Evolutionary conservation across 2,329 filamentous ascomycete species (phyloP).

Genomic region (Colletotrichum spaethianum): DNA sequence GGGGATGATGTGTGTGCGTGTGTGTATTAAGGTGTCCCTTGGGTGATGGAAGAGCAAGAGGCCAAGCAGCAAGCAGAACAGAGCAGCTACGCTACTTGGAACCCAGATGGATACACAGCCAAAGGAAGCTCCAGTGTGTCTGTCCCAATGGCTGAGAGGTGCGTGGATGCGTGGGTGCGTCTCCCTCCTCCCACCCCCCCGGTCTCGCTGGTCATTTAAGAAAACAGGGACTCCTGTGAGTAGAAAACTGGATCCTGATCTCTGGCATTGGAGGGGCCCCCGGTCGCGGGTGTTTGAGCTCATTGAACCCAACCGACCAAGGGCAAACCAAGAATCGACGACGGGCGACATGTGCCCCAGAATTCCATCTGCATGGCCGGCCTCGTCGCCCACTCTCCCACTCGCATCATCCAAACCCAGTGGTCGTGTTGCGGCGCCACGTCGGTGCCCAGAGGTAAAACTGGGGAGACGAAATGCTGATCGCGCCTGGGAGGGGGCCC

Average conservation of each 20-base stretch:
- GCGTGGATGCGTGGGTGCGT: neutral
- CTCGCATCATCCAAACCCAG: neutral
- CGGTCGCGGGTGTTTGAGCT: slow-evolving; percentile 6
- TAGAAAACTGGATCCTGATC: slow-evolving; percentile 21
- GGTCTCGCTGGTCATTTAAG: slow-evolving; percentile 32
- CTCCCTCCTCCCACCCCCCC: neutral
- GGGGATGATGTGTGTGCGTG: neutral
- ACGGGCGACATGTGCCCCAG: slow-evolving; percentile 8
- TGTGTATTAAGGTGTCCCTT: neutral
- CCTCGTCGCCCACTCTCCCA: slow-evolving; percentile 2
- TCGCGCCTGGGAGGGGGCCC: slow-evolving; percentile 26
- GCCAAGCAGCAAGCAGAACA: neutral
- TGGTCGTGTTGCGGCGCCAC: slow-evolving; percentile 15
- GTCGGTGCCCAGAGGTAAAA: slow-evolving; percentile 36
- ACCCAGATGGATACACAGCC: neutral
- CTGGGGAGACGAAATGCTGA: slow-evolving; percentile 24
- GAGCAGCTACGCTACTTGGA: too few relatives aligned
- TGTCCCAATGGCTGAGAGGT: neutral
- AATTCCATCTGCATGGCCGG: slow-evolving; percentile 27
- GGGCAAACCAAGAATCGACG: slow-evolving; percentile 14
- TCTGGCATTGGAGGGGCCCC: slow-evolving; percentile 7
- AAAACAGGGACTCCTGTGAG: slow-evolving; percentile 32
- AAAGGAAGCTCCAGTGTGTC: neutral
- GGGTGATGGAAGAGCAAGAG: neutral
- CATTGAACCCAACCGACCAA: slow-evolving; percentile 1